Percentiles rank a stretch among this genome's conserved stretches.
phyloP scores from a whole-genome alignment of 129 eudicot species.

The Solidago caesia region DNA sequence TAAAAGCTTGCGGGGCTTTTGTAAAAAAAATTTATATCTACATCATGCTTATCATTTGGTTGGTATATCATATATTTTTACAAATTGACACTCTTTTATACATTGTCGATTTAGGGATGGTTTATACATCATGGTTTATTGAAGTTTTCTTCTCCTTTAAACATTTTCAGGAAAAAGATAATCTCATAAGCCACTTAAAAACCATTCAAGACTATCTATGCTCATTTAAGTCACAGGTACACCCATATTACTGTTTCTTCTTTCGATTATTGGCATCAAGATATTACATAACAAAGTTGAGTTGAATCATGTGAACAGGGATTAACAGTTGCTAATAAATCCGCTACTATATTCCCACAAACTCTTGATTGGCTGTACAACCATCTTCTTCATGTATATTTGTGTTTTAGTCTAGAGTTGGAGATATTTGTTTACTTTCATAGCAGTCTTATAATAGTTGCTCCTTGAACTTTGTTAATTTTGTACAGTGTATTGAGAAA shows the following conservation, averaged over 20 bases:
- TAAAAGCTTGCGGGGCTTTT: no score
- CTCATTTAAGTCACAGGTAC: conserved; percentile 90
- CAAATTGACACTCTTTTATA: conserved; percentile 6
- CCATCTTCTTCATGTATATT: conserved; percentile 87
- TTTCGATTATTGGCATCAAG: no score
- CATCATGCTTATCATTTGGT: no score
- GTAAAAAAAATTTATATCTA: no score
- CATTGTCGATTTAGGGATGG: not conserved
- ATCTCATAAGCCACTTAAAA: conserved; percentile 72
- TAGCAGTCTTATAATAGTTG: not conserved
- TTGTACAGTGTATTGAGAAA: conserved; percentile 71
- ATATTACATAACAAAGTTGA: no score
- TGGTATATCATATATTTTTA: no score
- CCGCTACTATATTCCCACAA: conserved; percentile 94
- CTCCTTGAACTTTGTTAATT: not conserved
- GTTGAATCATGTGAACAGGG: no score
- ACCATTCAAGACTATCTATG: conserved; percentile 92
- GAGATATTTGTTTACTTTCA: not conserved
- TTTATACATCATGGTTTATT: no score
- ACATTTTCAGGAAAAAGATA: conserved; percentile 69
- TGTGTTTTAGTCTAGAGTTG: not conserved
- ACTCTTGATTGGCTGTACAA: conserved; percentile 93
- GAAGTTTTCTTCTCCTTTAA: not conserved
- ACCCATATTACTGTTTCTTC: not conserved
- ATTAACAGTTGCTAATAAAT: conserved; percentile 72